phyloP scores from a whole-genome alignment of 306 rosid species.

The Rosa lucieae region DNA sequence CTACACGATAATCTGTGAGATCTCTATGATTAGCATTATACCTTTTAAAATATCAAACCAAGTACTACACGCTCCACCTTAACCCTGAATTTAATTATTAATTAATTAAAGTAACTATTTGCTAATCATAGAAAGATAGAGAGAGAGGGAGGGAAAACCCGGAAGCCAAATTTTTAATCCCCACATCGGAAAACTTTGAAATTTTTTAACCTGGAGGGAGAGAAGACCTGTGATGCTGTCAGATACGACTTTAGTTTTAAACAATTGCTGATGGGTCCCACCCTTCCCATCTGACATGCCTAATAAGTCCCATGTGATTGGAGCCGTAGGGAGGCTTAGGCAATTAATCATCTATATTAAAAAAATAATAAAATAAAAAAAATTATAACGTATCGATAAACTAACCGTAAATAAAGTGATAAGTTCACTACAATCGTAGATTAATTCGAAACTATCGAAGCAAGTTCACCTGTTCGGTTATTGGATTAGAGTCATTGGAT shows the following conservation, averaged over 20 bases:
- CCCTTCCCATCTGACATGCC: conserved; percentile 31
- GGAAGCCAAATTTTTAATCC: neutral
- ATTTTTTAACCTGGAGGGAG: neutral
- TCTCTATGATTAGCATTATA: neutral
- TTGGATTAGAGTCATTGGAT: too few species aligned
- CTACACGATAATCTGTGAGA: neutral
- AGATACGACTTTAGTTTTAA: conserved; percentile 33
- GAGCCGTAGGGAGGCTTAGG: conserved; percentile 7
- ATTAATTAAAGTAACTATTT: conserved; percentile 3
- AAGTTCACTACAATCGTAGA: too few species aligned
- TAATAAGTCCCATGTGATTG: conserved; percentile 46
- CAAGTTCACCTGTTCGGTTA: too few species aligned
- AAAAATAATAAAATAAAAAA: too few species aligned
- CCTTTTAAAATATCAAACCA: neutral
- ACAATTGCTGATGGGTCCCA: conserved; percentile 28
- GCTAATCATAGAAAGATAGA: neutral
- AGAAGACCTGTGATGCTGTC: conserved; percentile 17
- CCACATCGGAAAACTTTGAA: conserved; percentile 6
- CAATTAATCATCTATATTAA: too few species aligned
- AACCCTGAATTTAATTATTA: neutral
- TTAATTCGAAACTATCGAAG: too few species aligned
- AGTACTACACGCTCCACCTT: conserved; percentile 12
- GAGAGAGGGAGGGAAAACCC: neutral
- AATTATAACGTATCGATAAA: too few species aligned
- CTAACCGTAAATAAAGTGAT: too few species aligned